Conservation (phyloP, 2,329 filamentous ascomycete genomes). For the Alternaria arbusti region DNA sequence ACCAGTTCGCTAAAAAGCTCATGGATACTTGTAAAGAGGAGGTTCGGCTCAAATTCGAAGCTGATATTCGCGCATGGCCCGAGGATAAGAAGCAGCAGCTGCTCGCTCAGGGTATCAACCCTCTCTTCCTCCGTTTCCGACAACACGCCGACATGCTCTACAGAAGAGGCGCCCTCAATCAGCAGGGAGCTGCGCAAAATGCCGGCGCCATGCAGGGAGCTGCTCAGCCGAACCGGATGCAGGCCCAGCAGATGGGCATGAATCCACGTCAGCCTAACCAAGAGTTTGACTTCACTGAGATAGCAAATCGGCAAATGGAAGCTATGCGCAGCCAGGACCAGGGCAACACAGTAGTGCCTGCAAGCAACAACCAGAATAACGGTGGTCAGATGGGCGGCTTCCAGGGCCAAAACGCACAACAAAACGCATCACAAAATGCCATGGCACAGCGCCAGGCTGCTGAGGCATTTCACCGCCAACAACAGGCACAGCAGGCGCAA, state of each 20-base stretch:
- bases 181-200: conserved; percentile 22
- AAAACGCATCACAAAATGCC: conserved; percentile 33
- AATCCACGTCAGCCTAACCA: conserved; percentile 37
- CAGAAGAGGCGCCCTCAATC: conserved; percentile 28
- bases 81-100: conserved; percentile 57
- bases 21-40: conserved; percentile 56
- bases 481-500: conserved; percentile 14
- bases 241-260: conserved; percentile 36
- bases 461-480: conserved; percentile 18
- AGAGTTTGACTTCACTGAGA: conserved; percentile 59
- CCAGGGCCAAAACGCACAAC: conserved; percentile 33
- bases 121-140: conserved; percentile 59
- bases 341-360: conserved; percentile 68
- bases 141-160: conserved; percentile 52
- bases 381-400: conserved; percentile 48
- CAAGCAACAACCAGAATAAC: conserved; percentile 61
- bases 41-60: conserved; percentile 53
- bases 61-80: conserved; percentile 52
- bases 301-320: conserved; percentile 66
- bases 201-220: conserved; percentile 46
- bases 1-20: conserved; percentile 55
- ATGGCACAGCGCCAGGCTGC: conserved; percentile 39
- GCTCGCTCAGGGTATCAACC: conserved; percentile 54
- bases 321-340: conserved; percentile 67
- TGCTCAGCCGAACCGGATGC: conserved; percentile 35